These are phyloP conservation scores for Clitocybe nebularis DNA, from an alignment of 1,284 basidiomycete genomes.

Conservation along the genomic window DNA sequence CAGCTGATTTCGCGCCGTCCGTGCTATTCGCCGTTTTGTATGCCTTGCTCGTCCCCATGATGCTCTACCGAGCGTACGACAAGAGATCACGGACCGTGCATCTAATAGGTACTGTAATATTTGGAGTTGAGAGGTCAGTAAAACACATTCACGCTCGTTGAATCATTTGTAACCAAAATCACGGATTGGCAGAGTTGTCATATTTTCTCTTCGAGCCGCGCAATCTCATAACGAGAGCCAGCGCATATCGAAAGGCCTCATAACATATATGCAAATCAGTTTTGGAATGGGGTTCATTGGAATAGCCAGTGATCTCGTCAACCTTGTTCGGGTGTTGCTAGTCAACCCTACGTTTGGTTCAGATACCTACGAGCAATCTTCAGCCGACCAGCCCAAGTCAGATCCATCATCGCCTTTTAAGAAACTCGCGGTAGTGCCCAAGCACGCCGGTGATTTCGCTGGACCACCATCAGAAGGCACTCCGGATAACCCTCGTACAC, in stretches of 20 bases:
- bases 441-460: constrained; percentile 1
- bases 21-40: constrained; percentile 11
- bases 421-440: constrained; percentile 15
- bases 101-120: constrained; percentile 10
- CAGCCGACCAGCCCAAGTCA: too few species aligned
- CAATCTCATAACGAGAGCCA: constrained; percentile 19
- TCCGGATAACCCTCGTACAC: constrained; percentile 20
- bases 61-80: constrained; percentile 9
- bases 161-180: background rate
- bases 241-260: constrained; percentile 21
- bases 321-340: constrained; percentile 25
- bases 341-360: constrained; percentile 28
- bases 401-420: constrained; percentile 17
- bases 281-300: constrained; percentile 27
- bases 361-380: constrained; percentile 23
- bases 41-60: constrained; percentile 9
- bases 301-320: constrained; percentile 25
- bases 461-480: constrained; percentile 2
- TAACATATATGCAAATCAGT: constrained; percentile 26
- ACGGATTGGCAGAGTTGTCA: constrained; percentile 20
- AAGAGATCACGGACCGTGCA: constrained; percentile 12
- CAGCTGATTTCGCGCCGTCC: constrained; percentile 9
- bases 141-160: too few species aligned
- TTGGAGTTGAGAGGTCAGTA: constrained; percentile 10
- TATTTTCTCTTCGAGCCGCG: constrained; percentile 26